Evolutionary conservation across 768 basidiomycete genomes (phyloP), one percentile per base, ranked within the genome.

Genomic region (Cytidiella melzeri): DNA sequence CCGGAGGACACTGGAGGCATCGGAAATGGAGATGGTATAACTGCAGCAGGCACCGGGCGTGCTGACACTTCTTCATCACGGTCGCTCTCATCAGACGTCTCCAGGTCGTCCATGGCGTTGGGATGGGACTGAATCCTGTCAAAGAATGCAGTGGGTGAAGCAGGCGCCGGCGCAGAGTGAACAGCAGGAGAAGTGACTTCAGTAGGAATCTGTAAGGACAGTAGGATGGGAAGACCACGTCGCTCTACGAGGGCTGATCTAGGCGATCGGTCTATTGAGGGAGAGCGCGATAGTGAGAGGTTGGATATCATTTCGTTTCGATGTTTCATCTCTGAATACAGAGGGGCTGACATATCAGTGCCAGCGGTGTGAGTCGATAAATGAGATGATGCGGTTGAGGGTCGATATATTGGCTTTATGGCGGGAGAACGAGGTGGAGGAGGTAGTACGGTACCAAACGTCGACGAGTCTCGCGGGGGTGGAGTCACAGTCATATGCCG

Each of bases 61-160:
- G 12, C 15, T 26, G 10, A 18, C 41, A 11, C 52, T 61, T 25
- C 30, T 34, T 59, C 62, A 20, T 64, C 68, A 18, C 34, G 45
- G 19, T 63, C 63, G 45, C 65, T 67, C 47, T 74, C 74, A 21
- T 73, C 73, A 43, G 79, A 79, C 20, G 81, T 79, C 24, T 80
- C 84, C 46, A 84, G 67, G 54, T 83, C 86, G 56, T 86, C 83
- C 79, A 88, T 80, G 21, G 78, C 83, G 63, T 83, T 83, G 5
- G 78, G 77, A 39, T 84, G 80, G 13, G 74, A 68, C 56, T 87
- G 83, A 40, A 88, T 81, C 52, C 68, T 76, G 66, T 89, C 85
- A 63, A 89, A 88, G 72, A 88, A 88, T 25, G 79, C 79, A 21
- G 80, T 76, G 0, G 83, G 79, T 12, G 84, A 81, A 5, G 80